Conservation (phyloP, 345 rosid genomes). For the Euphorbia peplus region DNA sequence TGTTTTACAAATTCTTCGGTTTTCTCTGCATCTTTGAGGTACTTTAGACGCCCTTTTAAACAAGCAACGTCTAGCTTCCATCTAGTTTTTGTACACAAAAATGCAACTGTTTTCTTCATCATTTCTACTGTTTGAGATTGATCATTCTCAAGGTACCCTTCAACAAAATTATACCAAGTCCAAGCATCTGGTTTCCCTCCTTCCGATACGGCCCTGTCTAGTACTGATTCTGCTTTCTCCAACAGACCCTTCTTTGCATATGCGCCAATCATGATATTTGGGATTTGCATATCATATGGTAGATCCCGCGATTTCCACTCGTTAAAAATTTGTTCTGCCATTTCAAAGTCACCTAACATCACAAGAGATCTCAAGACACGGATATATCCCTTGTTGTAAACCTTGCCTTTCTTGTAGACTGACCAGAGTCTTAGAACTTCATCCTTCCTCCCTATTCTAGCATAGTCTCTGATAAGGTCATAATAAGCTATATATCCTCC, state of each 20-base stretch:
- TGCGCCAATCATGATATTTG: slow-evolving; percentile 31
- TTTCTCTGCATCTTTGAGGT: no score
- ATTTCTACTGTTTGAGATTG: slow-evolving; percentile 22
- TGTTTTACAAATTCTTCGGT: no score
- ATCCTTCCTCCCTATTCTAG: slow-evolving; percentile 37
- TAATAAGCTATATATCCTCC: slow-evolving; percentile 15
- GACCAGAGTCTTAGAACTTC: slow-evolving; percentile 31
- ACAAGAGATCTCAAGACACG: no score
- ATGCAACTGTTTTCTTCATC: slow-evolving; percentile 32
- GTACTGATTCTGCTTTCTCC: slow-evolving; percentile 31
- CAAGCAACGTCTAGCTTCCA: no score
- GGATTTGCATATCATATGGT: slow-evolving; percentile 16
- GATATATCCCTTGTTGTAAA: no score
- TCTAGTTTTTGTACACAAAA: no score
- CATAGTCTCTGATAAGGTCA: slow-evolving; percentile 25
- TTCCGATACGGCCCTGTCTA: slow-evolving; percentile 12
- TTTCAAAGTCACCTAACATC: no score
- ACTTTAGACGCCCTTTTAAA: no score
- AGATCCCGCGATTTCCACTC: slow-evolving; percentile 39
- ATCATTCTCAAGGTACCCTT: slow-evolving; percentile 21
- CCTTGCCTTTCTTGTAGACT: no score
- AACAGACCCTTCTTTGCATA: slow-evolving; percentile 30
- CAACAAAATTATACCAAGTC: slow-evolving; percentile 32
- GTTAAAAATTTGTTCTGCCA: background rate
- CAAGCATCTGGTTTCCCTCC: slow-evolving; percentile 23